Base-by-base conservation (phyloP, 768 basidiomycete species). In the Cystobasidium onofrii region DNA sequence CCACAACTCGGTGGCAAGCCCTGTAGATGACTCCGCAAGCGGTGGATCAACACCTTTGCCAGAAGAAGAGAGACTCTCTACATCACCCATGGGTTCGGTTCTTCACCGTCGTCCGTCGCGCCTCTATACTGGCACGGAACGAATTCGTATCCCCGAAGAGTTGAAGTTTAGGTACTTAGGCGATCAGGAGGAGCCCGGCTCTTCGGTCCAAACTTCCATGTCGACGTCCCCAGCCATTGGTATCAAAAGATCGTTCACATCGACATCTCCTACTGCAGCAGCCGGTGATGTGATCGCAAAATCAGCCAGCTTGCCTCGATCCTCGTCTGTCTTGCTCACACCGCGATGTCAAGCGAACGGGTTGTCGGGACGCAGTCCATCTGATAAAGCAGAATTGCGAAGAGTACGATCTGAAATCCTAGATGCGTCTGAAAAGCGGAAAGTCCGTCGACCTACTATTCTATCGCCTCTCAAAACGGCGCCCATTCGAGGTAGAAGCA, bases 391-490 rank as follows among this genome's bases (percentile, higher is more conserved):
- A 29, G 50, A 67, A 12, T 27, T 67, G 4, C 65, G 65, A 33
- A 67, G 65, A 52, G 69, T 61, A n/a, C 7, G 29, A 2, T 71
- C 69, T 2, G 69, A 71, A 27, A 71, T 71, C 15, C 9, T 71
- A 10, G 69, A 71, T 36, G 46, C 69, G 1, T 27, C 36, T n/a
- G 69, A 71, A 23, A 71, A 46, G 55, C 18, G 20, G 4, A 41
- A 25, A n/a, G 44, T 33, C 12, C 15, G 50, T 15, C 65, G 65
- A 4, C 33, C 41, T 3, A 50, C 65, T 3, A 25, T 67, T 27
- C 27, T 64, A 6, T 39, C 33, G 15, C 39, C 29, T 13, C 33
- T 23, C 12, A 34, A 36, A 12, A 12, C 33, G 29, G 36, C 25
- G 18, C 31, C 57, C 23, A 25, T n/a, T 23, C 12, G 69, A 23